These are phyloP conservation scores for Mimosa bimucronata DNA, from an alignment of 306 rosid species.

Conservation along the genomic window DNA sequence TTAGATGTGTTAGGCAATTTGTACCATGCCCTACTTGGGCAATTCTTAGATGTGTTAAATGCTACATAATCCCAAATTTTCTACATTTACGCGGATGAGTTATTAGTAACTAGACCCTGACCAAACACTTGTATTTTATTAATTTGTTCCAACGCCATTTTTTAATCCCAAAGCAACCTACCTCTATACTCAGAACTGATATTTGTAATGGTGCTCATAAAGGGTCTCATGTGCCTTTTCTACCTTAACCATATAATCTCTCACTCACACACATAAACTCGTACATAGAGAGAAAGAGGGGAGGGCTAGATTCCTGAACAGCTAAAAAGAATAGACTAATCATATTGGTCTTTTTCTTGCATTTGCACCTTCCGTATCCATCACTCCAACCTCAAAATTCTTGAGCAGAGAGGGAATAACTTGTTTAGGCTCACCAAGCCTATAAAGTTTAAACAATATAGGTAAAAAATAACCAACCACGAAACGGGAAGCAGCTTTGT, in stretches of 20 bases:
- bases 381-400: conserved; percentile 53
- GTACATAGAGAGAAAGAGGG: conserved; percentile 13
- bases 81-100: too few species aligned
- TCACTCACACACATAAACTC: neutral
- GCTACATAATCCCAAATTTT: too few species aligned
- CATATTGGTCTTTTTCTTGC: conserved; percentile 56
- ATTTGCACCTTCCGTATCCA: conserved; percentile 65
- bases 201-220: conserved; percentile 30
- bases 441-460: neutral
- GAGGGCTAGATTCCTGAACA: conserved; percentile 55
- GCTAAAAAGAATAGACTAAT: conserved; percentile 64
- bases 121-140: neutral
- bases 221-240: conserved; percentile 11
- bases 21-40: too few species aligned
- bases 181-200: conserved; percentile 16
- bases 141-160: neutral
- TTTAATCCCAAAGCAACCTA: conserved; percentile 23
- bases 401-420: conserved; percentile 24
- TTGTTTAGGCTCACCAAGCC: conserved; percentile 21
- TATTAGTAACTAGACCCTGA: neutral
- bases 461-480: too few species aligned
- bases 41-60: too few species aligned
- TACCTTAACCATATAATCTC: neutral
- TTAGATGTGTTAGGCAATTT: too few species aligned
- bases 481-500: neutral